Base-by-base conservation (phyloP, 148 eudicot species). In the Salicornia ramosissima region DNA sequence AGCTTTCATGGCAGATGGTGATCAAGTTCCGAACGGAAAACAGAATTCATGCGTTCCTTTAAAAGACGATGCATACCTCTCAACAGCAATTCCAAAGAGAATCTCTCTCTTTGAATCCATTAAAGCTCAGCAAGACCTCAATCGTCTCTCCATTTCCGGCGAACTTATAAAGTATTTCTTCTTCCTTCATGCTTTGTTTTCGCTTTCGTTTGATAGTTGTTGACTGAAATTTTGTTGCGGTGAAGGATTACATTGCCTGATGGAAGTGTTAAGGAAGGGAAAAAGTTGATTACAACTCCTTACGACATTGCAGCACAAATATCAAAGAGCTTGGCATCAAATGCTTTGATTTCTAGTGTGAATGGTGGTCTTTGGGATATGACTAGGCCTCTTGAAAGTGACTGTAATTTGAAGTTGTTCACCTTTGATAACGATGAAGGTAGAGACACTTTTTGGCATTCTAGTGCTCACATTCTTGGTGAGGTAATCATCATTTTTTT, bases 381-480 rank as follows among this genome's bases (percentile, higher is more conserved):
- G 99, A 33, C 64, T 6, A 83, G 99, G 76, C 96, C 97, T 1
- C 79, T 95, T 33, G 99, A 91, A 83, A 84, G 83, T 0, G 97
- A 95, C 22, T 91, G 91, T 59, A 81, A 89, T 28, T 83, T 95
- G 25, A 80, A 79, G 74, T 71, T 95, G 43, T 95, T 81, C 67
- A 89, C 79, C 6, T 95, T 95, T 67, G 99, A 95, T 2, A 73
- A 74, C 43, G 94, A 91, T 36, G 90, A 91, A 77, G 99, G 99
- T 0, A 79, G 99, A 2, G 97, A 95, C 58, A 95, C 99, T n/a
- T 87, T 95, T 31, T 95, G 99, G 99, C 97, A 95, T 65, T 91
- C 99, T 0, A 95, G 91, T 76, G 99, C 99, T 68, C 97, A 95
- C 71, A 95, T 95, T 80, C 92, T 95, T 28, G 99, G 97, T 33